phyloP scores from a whole-genome alignment of 176 grass and related monocot species.

The Juncus effusus region DNA sequence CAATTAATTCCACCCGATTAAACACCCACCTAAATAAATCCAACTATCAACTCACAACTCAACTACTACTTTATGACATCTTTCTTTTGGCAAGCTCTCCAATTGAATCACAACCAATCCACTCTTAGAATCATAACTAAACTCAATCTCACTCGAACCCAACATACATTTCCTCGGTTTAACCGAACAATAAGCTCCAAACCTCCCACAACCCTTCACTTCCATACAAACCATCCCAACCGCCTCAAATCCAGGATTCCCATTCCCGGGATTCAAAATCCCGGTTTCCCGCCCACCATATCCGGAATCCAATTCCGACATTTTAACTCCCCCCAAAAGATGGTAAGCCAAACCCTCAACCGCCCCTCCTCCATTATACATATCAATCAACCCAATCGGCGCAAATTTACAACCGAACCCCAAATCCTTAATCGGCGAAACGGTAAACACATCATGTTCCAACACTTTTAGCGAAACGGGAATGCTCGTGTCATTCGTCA shows the following conservation, averaged over 20 bases:
- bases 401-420: constrained; percentile 55
- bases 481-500: constrained; percentile 40
- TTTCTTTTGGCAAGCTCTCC: constrained; percentile 58
- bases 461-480: constrained; percentile 75
- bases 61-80: constrained; percentile 61
- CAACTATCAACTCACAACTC: constrained; percentile 41
- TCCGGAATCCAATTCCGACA: constrained; percentile 9
- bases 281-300: background rate
- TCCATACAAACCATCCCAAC: constrained; percentile 63
- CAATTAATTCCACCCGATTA: constrained; percentile 3
- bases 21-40: constrained; percentile 5
- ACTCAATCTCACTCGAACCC: constrained; percentile 45
- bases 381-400: constrained; percentile 66
- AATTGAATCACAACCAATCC: constrained; percentile 48
- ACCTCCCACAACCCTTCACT: constrained; percentile 67
- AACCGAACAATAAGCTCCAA: constrained; percentile 61
- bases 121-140: constrained; percentile 59
- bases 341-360: constrained; percentile 69
- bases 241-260: constrained; percentile 26
- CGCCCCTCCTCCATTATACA: constrained; percentile 82
- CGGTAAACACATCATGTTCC: constrained; percentile 69
- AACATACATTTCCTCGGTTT: constrained; percentile 51
- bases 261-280: background rate
- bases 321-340: constrained; percentile 29
- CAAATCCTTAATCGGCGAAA: constrained; percentile 85